Evolutionary conservation across 805 yeast genomes (phyloP), one percentile per base, ranked within the genome.

Genomic region (Yamadazyma sp.): DNA sequence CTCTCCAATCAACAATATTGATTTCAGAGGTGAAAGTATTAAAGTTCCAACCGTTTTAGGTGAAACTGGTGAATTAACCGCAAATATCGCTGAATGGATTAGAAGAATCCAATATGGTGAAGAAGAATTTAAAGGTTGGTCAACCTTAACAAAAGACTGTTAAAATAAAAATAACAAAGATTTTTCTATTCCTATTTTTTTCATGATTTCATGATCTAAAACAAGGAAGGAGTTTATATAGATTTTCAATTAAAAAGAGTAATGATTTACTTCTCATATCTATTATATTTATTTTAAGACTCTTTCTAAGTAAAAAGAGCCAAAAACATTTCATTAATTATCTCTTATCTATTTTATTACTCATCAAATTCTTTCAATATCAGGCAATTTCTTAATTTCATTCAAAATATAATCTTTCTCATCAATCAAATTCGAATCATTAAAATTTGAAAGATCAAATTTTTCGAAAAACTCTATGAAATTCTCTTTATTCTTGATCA

Each of bases 101-200:
- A 76, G 79, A 44, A 83, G 80, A 44, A 78, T 91, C 47, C 98
- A 91, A 68, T 93, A 93, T 63, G 98, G 98, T 50, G 77, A 72
- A 42, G 82, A 70, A 39, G 80, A 78, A 52, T 80, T 78, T 60
- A 75, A 73, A 40, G 52, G 53, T 49, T 76, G 81, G 81, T 64
- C 71, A 26, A 57, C 63, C 48, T 59, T 62, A 29, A 61, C 66
- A 29, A 43, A 52, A 39, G 38, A 40, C 15, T 32, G 27, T 13
- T 38, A 34, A n/a, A n/a, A n/a, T n/a, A n/a, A n/a, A n/a, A n/a
- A n/a, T n/a, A n/a, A n/a, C n/a, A n/a, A n/a, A n/a, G n/a, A n/a
- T n/a, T n/a, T n/a, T n/a, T n/a, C n/a, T n/a, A n/a, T n/a, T n/a
- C n/a, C n/a, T n/a, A n/a, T n/a, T n/a, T n/a, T n/a, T n/a, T n/a